Conservation (phyloP, 108 stramenopile genomes). For the Cyclotella choctawhatcheeana region DNA sequence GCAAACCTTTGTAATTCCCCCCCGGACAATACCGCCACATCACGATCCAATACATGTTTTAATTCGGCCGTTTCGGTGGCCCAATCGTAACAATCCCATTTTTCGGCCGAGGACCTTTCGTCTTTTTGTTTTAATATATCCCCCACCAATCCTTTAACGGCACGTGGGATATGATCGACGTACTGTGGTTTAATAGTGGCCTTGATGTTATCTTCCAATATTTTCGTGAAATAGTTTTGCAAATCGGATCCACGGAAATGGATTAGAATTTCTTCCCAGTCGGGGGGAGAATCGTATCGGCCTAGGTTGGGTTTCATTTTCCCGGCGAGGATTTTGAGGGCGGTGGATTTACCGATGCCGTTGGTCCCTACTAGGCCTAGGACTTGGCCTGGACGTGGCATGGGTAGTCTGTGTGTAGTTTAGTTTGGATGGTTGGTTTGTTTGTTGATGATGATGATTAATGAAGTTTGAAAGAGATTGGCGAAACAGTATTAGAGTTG, state of each 20-base stretch:
- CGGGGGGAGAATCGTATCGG: constrained; percentile 90
- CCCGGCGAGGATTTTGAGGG: constrained; percentile 96
- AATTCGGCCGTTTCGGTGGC: constrained; percentile 85
- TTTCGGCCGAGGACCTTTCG: constrained; percentile 75
- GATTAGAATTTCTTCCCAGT: constrained; percentile 97
- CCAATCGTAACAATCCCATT: constrained; percentile 76
- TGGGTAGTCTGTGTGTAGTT: constrained; percentile 97
- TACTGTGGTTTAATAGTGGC: constrained; percentile 99
- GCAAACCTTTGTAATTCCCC: constrained; percentile 99
- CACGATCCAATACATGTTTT: constrained; percentile 91
- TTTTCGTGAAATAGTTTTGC: constrained; percentile 98
- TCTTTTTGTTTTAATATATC: constrained; percentile 91
- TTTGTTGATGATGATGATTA: too few relatives aligned
- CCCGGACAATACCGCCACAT: constrained; percentile 93
- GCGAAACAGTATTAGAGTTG: too few relatives aligned
- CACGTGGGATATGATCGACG: constrained; percentile 98
- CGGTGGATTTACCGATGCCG: constrained; percentile 97
- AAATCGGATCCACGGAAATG: constrained; percentile 98
- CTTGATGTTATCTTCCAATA: constrained; percentile 97
- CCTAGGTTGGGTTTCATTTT: constrained; percentile 99
- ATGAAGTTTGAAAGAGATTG: too few relatives aligned
- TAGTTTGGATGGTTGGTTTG: too few relatives aligned
- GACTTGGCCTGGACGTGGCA: constrained; percentile 97
- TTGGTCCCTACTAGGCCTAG: constrained; percentile 98
- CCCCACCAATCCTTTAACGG: constrained; percentile 86